Evolutionary conservation across 139 green algal genomes (phyloP), one percentile per base, ranked within the genome.

Genomic region (Parachlorella kessleri): DNA sequence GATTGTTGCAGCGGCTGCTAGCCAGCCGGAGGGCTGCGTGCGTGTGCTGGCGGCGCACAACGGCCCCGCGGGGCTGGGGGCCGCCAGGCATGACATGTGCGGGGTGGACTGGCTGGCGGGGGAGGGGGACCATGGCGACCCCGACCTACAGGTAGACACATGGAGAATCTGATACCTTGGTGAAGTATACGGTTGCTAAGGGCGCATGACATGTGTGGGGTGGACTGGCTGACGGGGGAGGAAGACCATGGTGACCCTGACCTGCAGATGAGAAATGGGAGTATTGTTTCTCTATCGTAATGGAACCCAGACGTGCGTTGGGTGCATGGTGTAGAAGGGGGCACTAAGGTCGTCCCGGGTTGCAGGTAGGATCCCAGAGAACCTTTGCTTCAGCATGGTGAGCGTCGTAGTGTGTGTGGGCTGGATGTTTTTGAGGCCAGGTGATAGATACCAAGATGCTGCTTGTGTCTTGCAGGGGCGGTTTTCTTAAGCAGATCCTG

Each of bases 41-140:
- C 40, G 67, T 66, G 79, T 95, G 30, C 2, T 95, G 18, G 65
- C 94, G 41, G 87, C 72, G 24, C 91, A 95, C 85, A 94, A 95
- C 81, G 91, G 91, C 0, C 91, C 90, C 32, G 18, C 82, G 28
- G 91, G 91, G 21, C 81, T 94, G 32, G 91, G 90, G 4, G 53
- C 4, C 14, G 63, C 65, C 8, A 63, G 78, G 32, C 76, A 84
- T 24, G 76, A 77, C 80, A 86, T 86, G 40, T 92, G 88, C 75
- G 88, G 88, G 5, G 77, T 88, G 8, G 81, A 88, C 71, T 87
- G 82, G 71, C n/a, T 35, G 68, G 42, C 35, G 10, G 66, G 53
- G 59, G 83, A 77, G 18, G 89, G 85, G 0, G 90, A 94, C 71
- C 81, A 84, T 37, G 90, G 90, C 0, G 90, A 94, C 68, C 73